phyloP scores from a whole-genome alignment of 108 stramenopile genomes.

The Cyclotella kingstonii region DNA sequence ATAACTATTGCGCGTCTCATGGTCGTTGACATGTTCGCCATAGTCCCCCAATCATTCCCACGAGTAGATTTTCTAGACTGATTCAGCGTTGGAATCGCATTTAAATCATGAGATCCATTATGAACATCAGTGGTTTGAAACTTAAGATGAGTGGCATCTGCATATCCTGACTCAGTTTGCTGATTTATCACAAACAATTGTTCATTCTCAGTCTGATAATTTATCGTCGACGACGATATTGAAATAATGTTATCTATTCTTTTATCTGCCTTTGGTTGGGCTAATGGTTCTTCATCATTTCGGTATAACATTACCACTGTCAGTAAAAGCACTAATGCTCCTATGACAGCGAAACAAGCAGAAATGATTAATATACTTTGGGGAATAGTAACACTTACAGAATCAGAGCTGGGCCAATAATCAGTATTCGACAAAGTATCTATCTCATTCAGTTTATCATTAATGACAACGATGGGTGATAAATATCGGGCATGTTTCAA shows the following conservation, averaged over 20 bases:
- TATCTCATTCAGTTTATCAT: not conserved
- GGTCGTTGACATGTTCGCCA: slow-evolving; percentile 2
- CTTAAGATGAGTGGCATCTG: too few relatives aligned
- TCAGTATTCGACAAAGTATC: not conserved
- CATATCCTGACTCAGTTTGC: not conserved
- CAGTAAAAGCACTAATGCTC: slow-evolving; percentile 7
- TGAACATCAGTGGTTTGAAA: too few relatives aligned
- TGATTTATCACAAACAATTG: not conserved
- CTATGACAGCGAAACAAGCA: slow-evolving; percentile 7
- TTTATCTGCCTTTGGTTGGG: not conserved
- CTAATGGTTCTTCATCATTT: slow-evolving; percentile 6
- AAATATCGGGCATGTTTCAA: slow-evolving; percentile 12
- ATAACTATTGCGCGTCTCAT: not conserved
- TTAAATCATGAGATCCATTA: not conserved
- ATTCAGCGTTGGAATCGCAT: not conserved
- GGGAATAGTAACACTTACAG: slow-evolving; percentile 1
- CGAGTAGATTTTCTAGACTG: not conserved
- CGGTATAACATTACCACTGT: not conserved
- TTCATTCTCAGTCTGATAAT: not conserved
- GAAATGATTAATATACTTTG: slow-evolving; percentile 14
- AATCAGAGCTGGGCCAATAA: not conserved
- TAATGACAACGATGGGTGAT: slow-evolving; percentile 10
- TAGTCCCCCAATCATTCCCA: not conserved
- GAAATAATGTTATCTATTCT: not conserved
- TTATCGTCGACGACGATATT: not conserved